Conservation (phyloP, 2,329 filamentous ascomycete genomes). For the Whalleya microplaca region DNA sequence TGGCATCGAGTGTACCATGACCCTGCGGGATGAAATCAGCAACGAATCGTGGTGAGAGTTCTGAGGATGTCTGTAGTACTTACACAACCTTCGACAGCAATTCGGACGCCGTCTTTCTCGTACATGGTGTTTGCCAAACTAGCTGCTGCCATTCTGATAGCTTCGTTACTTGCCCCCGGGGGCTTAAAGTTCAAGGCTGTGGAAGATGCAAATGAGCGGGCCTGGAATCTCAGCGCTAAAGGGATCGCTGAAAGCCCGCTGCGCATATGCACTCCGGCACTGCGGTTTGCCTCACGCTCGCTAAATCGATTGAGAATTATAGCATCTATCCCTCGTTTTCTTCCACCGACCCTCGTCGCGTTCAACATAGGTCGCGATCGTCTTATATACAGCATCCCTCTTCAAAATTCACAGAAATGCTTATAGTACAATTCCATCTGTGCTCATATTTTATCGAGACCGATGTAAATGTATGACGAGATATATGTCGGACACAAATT, state of each 20-base stretch:
- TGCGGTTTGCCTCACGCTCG: background rate
- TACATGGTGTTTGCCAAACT: background rate
- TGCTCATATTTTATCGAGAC: too few species aligned
- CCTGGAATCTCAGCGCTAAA: background rate
- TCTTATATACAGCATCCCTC: background rate
- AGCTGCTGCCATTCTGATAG: background rate
- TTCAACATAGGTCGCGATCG: background rate
- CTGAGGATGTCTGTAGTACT: constrained; percentile 38
- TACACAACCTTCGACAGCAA: constrained; percentile 88
- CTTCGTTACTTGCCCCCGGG: background rate
- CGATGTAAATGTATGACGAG: too few species aligned
- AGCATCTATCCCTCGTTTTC: background rate
- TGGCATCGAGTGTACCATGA: constrained; percentile 88
- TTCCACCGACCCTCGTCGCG: background rate
- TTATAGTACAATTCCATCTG: too few species aligned
- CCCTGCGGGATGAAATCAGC: constrained; percentile 60
- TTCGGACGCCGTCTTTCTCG: constrained; percentile 57
- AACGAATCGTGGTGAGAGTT: background rate
- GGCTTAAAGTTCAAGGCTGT: background rate
- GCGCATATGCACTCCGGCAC: too few species aligned
- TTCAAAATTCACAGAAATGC: background rate
- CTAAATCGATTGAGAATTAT: background rate
- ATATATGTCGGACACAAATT: too few species aligned
- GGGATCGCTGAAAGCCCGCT: background rate
- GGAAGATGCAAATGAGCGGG: background rate